Evolutionary conservation across 257 asterid genomes (phyloP).

Genomic region (Fraxinus quadrangulata): DNA sequence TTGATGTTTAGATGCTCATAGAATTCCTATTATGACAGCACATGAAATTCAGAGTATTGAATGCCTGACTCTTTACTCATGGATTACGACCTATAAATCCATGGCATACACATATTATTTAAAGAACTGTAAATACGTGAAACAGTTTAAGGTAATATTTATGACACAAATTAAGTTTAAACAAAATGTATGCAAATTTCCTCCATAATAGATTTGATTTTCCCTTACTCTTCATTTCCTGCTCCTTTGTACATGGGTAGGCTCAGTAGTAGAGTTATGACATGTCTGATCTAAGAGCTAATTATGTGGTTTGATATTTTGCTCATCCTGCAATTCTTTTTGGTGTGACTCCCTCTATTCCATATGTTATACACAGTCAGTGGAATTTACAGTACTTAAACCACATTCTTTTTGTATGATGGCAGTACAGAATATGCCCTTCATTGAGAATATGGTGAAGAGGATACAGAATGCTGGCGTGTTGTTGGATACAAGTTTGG

Average conservation of each 20-base stretch:
- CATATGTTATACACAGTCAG: background rate
- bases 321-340: slow-evolving; percentile 12
- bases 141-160: background rate
- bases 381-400: slow-evolving; percentile 39
- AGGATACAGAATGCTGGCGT: slow-evolving; percentile 81
- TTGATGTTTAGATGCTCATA: background rate
- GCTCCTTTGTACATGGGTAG: background rate
- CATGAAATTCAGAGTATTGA: slow-evolving; percentile 10
- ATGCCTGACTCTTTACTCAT: background rate
- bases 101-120: background rate
- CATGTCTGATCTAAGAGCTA: slow-evolving; percentile 14
- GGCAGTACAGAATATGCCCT: slow-evolving; percentile 93
- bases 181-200: background rate
- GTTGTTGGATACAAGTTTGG: slow-evolving; percentile 78
- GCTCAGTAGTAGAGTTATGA: background rate
- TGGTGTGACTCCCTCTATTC: slow-evolving; percentile 9
- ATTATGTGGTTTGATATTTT: background rate
- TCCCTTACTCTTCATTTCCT: background rate
- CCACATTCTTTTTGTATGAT: slow-evolving; percentile 36
- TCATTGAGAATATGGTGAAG: slow-evolving; percentile 95
- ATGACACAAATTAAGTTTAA: background rate
- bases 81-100: background rate
- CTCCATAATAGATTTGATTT: background rate
- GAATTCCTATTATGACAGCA: background rate
- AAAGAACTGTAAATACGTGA: background rate